Evolutionary conservation across 2,329 filamentous ascomycete genomes (phyloP).

Genomic region (Sporothrix humicola): DNA sequence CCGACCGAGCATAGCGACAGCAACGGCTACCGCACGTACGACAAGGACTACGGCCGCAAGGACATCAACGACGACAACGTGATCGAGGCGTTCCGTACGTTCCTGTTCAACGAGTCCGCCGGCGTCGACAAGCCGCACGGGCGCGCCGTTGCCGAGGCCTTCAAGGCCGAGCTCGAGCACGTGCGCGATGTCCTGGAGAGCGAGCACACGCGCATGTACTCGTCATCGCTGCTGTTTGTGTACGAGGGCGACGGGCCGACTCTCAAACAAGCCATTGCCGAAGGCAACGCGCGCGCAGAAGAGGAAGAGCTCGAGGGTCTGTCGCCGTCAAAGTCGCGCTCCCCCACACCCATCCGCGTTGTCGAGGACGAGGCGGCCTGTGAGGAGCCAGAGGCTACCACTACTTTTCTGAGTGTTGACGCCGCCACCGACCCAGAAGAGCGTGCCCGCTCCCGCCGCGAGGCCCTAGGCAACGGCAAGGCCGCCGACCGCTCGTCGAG

Average conservation of each 20-base stretch:
- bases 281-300: slow-evolving; percentile 54
- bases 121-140: slow-evolving; percentile 65
- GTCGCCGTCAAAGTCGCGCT: neutral
- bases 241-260: slow-evolving; percentile 67
- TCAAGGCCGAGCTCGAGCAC: slow-evolving; percentile 58
- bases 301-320: neutral
- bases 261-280: slow-evolving; percentile 58
- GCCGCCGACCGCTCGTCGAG: slow-evolving; percentile 45
- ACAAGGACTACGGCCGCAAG: slow-evolving; percentile 66
- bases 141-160: slow-evolving; percentile 60
- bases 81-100: slow-evolving; percentile 59
- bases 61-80: slow-evolving; percentile 61
- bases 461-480: slow-evolving; percentile 39
- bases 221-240: slow-evolving; percentile 65
- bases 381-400: neutral
- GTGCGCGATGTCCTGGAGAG: slow-evolving; percentile 60
- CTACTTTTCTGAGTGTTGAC: neutral
- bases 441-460: slow-evolving; percentile 32
- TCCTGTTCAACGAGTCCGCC: slow-evolving; percentile 63
- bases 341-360: slow-evolving; percentile 3
- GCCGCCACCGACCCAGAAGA: slow-evolving; percentile 24
- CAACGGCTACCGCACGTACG: slow-evolving; percentile 63
- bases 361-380: slow-evolving; percentile 24
- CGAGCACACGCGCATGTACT: slow-evolving; percentile 69
- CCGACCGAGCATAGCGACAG: slow-evolving; percentile 47